phyloP scores from a whole-genome alignment of 768 basidiomycete genomes.

The Rhodosporidiobolus sp. region DNA sequence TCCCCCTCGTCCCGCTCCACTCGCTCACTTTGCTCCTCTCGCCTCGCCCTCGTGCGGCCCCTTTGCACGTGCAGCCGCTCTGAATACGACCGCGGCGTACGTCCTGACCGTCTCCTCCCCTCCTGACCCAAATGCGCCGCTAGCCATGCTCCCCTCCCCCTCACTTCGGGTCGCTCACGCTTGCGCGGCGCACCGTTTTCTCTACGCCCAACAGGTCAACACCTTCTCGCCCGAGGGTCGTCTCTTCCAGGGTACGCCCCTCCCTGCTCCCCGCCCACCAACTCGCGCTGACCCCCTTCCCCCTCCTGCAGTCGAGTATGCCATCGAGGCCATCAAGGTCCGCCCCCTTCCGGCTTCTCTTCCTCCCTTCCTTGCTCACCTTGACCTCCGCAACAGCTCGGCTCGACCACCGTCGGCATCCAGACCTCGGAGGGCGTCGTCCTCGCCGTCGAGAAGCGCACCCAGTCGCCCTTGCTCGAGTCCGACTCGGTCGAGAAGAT shows the following conservation, averaged over 20 bases:
- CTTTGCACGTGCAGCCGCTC: conserved; percentile 23
- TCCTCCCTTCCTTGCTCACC: background rate
- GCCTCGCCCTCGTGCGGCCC: background rate
- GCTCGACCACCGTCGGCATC: conserved; percentile 95
- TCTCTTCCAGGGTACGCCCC: conserved; percentile 81
- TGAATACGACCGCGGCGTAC: conserved; percentile 40
- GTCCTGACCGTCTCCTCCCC: background rate
- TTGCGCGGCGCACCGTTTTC: background rate
- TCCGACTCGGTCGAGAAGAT: conserved; percentile 97
- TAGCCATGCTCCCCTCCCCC: background rate
- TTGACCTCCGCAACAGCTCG: conserved; percentile 64
- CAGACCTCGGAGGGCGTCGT: conserved; percentile 84
- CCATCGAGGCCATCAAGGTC: conserved; percentile 98
- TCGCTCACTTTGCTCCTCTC: background rate
- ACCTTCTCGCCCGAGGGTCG: conserved; percentile 99
- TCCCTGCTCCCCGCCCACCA: background rate
- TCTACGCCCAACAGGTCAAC: conserved; percentile 60
- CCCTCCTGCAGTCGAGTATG: conserved; percentile 78
- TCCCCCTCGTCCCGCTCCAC: conserved; percentile 9
- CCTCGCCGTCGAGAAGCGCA: conserved; percentile 96
- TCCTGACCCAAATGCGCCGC: no score
- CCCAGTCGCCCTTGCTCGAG: conserved; percentile 92
- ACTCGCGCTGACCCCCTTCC: background rate
- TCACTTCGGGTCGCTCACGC: background rate
- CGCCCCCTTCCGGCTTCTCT: background rate